A percentile compares a stretch with the other conserved stretches of the same genome.
Conservation (phyloP, 176 grass and related monocot species). For the Puya raimondii region DNA sequence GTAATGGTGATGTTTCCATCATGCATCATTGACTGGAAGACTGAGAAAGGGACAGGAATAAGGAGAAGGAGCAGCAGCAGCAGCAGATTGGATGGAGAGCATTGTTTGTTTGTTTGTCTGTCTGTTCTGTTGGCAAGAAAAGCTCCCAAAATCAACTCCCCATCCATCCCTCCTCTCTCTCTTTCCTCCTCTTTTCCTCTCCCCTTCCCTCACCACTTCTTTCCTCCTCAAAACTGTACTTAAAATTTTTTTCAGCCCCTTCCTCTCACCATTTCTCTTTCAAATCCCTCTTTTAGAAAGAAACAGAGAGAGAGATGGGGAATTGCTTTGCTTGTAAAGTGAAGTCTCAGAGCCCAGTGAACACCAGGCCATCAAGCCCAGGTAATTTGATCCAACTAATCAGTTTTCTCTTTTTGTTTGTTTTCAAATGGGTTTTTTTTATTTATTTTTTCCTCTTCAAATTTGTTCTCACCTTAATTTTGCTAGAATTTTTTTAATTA, state of each 20-base stretch:
- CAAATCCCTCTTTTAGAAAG: not conserved
- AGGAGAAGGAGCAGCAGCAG: too few species aligned
- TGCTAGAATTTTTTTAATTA: too few species aligned
- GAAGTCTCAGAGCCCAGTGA: not conserved
- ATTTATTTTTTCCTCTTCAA: not conserved
- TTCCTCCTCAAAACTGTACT: not conserved
- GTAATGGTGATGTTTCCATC: too few species aligned
- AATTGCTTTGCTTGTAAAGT: not conserved
- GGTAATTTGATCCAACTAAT: not conserved
- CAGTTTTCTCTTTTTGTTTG: not conserved
- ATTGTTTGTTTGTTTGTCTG: not conserved
- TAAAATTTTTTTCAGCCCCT: not conserved
- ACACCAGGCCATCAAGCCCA: not conserved
- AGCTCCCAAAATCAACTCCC: not conserved
- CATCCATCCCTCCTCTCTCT: not conserved
- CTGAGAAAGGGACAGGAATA: too few species aligned
- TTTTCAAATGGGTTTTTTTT: not conserved
- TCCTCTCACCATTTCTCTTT: not conserved
- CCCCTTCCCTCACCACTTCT: slow-evolving; percentile 3
- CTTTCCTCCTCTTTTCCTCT: slow-evolving; percentile 17
- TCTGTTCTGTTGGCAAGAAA: not conserved
- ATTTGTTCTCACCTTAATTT: not conserved
- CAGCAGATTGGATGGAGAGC: not conserved
- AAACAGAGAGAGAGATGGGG: not conserved
- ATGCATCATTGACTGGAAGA: too few species aligned